Percentiles rank a stretch among this genome's conserved stretches.
Conservation (phyloP, 495 filamentous ascomycete genomes). For the Penicillium canariense region DNA sequence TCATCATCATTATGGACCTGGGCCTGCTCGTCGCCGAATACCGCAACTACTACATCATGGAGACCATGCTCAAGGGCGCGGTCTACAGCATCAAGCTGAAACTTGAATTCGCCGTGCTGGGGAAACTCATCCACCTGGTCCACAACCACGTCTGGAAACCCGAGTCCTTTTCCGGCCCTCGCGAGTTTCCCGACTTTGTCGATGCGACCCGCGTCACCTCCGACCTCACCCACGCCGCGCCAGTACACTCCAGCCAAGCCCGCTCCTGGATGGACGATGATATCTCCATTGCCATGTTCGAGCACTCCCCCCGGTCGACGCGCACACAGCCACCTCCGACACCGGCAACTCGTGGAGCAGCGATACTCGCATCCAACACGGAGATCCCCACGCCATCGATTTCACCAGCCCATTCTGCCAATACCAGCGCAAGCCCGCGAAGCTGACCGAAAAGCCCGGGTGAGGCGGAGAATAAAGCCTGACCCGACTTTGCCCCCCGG, state of each 20-base stretch:
- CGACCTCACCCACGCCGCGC: conserved; percentile 41
- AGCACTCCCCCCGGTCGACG: conserved; percentile 28
- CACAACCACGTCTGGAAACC: conserved; percentile 42
- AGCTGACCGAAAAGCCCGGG: conserved; percentile 11
- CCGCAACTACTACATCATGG: conserved; percentile 53
- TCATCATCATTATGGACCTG: conserved; percentile 57
- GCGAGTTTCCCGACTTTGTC: conserved; percentile 44
- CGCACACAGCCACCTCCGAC: conserved; percentile 27
- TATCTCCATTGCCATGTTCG: conserved; percentile 47
- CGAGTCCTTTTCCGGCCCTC: conserved; percentile 28
- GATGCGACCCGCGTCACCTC: conserved; percentile 44
- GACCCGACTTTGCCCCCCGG: too few relatives aligned
- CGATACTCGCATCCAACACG: conserved; percentile 31
- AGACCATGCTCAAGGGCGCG: conserved; percentile 58
- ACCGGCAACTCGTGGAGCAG: conserved; percentile 33
- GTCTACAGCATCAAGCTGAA: conserved; percentile 67
- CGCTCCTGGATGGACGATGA: conserved; percentile 43
- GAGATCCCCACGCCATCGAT: conserved; percentile 25
- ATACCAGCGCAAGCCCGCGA: conserved; percentile 11
- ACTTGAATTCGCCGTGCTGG: conserved; percentile 62
- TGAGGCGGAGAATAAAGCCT: neutral
- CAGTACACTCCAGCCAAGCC: conserved; percentile 18
- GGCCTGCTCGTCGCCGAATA: conserved; percentile 58
- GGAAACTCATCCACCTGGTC: conserved; percentile 45
- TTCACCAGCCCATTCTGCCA: conserved; percentile 24